Percentiles rank a stretch among this genome's conserved stretches.
Evolutionary conservation across 1,139 yeast genomes (phyloP).

Genomic region (Sugiyamaella pinicola): DNA sequence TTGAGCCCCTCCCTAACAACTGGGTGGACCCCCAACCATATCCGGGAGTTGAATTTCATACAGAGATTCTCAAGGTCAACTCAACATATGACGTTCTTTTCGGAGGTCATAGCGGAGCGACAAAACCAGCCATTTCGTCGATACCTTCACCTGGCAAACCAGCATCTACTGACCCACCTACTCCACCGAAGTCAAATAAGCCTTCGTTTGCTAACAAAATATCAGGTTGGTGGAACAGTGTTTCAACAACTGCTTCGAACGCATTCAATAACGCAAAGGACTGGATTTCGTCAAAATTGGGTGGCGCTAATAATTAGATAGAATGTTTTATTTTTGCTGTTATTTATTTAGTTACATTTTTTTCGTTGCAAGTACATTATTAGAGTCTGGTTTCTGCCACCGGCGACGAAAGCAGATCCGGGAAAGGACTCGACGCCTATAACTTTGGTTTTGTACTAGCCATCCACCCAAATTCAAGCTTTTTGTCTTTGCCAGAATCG

Average conservation of each 20-base stretch:
- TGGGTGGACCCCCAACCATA: conserved; percentile 61
- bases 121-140: conserved; percentile 3
- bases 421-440: conserved; percentile 18
- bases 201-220: conserved; percentile 8
- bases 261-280: conserved; percentile 22
- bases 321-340: conserved; percentile 13
- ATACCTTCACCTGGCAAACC: background rate
- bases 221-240: conserved; percentile 18
- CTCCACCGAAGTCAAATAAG: background rate
- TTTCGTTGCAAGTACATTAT: background rate
- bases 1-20: conserved; percentile 45
- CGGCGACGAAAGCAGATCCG: no score
- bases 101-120: conserved; percentile 12
- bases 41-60: conserved; percentile 58
- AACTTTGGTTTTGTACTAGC: conserved; percentile 46
- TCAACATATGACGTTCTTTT: conserved; percentile 41
- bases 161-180: background rate
- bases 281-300: conserved; percentile 21
- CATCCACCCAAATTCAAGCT: conserved; percentile 67
- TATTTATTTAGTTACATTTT: conserved; percentile 9
- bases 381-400: no score
- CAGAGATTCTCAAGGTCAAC: conserved; percentile 36
- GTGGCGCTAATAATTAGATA: conserved; percentile 9
- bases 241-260: conserved; percentile 19
- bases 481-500: conserved; percentile 55